Conservation (phyloP, 2,329 filamentous ascomycete genomes). For the Neofusicoccum cordaticola region DNA sequence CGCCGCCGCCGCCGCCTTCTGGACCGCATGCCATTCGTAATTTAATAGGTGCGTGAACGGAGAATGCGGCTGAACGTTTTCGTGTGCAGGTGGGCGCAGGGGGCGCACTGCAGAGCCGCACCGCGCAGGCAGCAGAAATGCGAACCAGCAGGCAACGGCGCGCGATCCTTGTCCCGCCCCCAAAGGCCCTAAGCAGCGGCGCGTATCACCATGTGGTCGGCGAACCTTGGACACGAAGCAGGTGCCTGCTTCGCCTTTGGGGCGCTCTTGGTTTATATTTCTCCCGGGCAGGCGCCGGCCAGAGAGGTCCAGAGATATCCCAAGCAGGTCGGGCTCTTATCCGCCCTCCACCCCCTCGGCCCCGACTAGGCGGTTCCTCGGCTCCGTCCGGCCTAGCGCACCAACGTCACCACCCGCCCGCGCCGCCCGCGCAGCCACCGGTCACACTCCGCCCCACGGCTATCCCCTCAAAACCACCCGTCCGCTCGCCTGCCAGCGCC, state of each 20-base stretch:
- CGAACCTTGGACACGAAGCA: neutral
- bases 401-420: slow-evolving; percentile 6
- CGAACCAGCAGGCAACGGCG: slow-evolving; percentile 13
- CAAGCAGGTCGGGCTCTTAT: neutral
- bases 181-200: neutral
- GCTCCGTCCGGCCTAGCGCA: neutral
- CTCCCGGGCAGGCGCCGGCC: neutral
- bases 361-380: slow-evolving; percentile 7
- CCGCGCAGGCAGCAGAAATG: slow-evolving; percentile 12
- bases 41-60: neutral
- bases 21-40: neutral
- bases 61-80: slow-evolving; percentile 9
- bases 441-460: neutral
- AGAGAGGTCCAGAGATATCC: no score
- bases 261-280: neutral
- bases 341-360: neutral
- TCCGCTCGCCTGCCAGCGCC: neutral
- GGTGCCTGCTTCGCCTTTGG: neutral
- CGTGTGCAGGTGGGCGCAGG: neutral
- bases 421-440: neutral
- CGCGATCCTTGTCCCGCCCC: neutral
- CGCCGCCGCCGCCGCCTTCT: no score
- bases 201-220: neutral
- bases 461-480: neutral
- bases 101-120: neutral